Evolutionary conservation across 1,284 basidiomycete species (phyloP).

Genomic region (Mixia osmundae): DNA sequence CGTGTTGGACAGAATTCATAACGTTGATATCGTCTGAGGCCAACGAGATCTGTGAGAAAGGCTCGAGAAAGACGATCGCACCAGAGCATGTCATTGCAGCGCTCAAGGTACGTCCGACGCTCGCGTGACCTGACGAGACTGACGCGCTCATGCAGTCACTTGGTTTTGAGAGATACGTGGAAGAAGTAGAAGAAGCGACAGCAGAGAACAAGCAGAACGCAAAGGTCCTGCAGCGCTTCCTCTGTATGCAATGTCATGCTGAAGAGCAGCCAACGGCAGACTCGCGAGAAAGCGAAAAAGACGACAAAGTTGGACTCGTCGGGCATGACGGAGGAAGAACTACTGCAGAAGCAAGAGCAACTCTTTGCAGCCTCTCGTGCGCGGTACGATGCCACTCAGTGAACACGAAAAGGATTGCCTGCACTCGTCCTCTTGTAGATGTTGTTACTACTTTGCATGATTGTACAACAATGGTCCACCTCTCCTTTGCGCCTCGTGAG

Average conservation of each 20-base stretch:
- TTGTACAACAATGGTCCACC: no score
- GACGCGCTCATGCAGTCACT: constrained; percentile 41
- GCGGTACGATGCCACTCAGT: constrained; percentile 25
- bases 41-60: constrained; percentile 93
- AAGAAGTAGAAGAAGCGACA: constrained; percentile 73
- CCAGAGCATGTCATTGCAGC: constrained; percentile 91
- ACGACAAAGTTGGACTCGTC: constrained; percentile 29
- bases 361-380: constrained; percentile 67
- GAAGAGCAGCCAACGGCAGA: not conserved
- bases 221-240: constrained; percentile 29
- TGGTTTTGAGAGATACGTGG: constrained; percentile 66
- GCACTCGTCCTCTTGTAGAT: not conserved
- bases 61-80: constrained; percentile 97
- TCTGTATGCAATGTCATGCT: not conserved
- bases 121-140: constrained; percentile 1
- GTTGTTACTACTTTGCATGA: not conserved
- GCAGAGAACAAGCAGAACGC: constrained; percentile 88
- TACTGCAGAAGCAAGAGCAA: constrained; percentile 63
- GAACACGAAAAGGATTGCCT: not conserved
- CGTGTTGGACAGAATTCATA: constrained; percentile 58
- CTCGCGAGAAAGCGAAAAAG: constrained; percentile 6
- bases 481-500: no score
- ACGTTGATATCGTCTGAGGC: constrained; percentile 91
- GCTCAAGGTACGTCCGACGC: constrained; percentile 41
- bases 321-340: constrained; percentile 74